Evolutionary conservation across 75 land plant genomes (phyloP).

Genomic region (Pinus tabuliformis): DNA sequence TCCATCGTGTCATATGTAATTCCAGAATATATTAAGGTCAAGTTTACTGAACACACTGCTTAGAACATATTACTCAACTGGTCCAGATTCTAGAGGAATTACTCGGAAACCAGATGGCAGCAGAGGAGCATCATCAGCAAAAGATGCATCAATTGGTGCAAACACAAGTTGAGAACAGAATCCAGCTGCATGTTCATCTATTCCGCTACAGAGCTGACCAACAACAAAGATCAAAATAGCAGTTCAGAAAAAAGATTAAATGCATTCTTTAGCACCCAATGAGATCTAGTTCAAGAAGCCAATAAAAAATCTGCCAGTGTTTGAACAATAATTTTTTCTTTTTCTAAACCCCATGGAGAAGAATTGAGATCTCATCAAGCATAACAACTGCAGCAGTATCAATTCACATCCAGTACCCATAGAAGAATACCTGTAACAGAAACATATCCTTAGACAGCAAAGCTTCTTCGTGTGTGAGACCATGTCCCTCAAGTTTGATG

Average conservation of each 20-base stretch:
- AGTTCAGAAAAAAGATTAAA: not conserved
- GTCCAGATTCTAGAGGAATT: conserved; percentile 70
- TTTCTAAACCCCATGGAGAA: no score
- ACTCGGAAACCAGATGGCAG: conserved; percentile 90
- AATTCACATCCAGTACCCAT: not conserved
- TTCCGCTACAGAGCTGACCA: conserved; percentile 78
- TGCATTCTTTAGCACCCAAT: not conserved
- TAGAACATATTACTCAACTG: conserved; percentile 19
- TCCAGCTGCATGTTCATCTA: conserved; percentile 79
- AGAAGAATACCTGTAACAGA: conserved; percentile 58
- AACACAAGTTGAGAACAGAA: conserved; percentile 87
- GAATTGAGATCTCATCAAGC: not conserved
- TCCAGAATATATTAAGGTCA: not conserved
- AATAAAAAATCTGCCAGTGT: no score
- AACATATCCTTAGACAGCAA: conserved; percentile 58
- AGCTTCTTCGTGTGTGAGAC: conserved; percentile 51
- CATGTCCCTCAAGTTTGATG: conserved; percentile 68
- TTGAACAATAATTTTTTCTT: no score
- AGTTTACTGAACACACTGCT: not conserved
- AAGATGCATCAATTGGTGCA: conserved; percentile 90
- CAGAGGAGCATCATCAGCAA: conserved; percentile 84
- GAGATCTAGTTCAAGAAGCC: no score
- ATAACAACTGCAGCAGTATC: not conserved
- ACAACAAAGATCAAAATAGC: not conserved
- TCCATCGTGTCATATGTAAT: not conserved